Conservation (phyloP, 2,329 filamentous ascomycete genomes). For the Ceratocystis harringtonii region DNA sequence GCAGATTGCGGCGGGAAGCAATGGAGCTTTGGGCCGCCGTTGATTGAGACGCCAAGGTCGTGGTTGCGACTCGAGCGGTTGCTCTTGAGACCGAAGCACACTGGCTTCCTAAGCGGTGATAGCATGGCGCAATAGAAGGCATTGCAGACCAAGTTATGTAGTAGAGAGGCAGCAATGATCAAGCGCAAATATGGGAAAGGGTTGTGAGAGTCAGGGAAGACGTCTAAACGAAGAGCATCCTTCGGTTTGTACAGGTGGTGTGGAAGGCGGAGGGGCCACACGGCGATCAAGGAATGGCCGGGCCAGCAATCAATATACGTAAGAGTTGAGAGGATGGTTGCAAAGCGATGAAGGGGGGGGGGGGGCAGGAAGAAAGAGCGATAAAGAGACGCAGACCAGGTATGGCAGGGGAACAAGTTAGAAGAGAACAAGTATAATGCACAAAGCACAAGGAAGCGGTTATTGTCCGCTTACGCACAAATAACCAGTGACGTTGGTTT, state of each 20-base stretch:
- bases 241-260: background rate
- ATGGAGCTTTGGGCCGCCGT: background rate
- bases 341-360: no score
- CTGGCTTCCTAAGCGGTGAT: conserved; percentile 1
- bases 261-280: background rate
- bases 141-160: background rate
- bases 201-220: background rate
- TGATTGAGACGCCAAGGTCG: background rate
- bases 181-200: background rate
- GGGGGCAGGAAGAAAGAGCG: no score
- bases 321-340: background rate
- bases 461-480: no score
- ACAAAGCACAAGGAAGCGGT: no score
- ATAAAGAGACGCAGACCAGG: no score
- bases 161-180: background rate
- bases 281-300: background rate
- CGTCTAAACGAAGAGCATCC: background rate
- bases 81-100: background rate
- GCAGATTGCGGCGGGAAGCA: background rate
- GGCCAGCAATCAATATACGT: background rate
- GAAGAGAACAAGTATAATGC: no score
- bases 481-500: no score
- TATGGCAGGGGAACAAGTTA: no score
- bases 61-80: background rate
- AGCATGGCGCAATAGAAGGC: conserved; percentile 8